Evolutionary conservation across 352 stramenopile species (phyloP), one percentile per base, ranked within the genome.

Genomic region (Pythium coloratum): DNA sequence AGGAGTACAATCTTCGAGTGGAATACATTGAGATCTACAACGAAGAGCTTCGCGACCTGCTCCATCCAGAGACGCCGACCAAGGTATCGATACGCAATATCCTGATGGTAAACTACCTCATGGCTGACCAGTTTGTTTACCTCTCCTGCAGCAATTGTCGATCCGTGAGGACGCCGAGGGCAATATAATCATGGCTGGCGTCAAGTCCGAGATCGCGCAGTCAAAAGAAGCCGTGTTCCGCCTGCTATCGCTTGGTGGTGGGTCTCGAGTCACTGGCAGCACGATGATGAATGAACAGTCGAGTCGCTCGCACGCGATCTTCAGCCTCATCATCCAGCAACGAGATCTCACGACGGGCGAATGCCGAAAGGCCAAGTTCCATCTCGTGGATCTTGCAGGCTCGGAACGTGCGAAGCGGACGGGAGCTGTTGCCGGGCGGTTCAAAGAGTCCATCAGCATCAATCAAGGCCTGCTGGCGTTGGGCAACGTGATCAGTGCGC

Each of bases 11-110:
- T n/a, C 74, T 99, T 14, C 81, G 91, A 16, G 90, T 98, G 40
- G 97, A 97, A 28, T 99, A 98, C 72, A 83, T 99, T 51, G 97
- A 99, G 86, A 97, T 99, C 62, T 99, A 99, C 82, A 99, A 99
- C 63, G 97, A 99, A 87, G 92, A 98, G 60, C 82, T 99, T 10
- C 85, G 92, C 4, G 97, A 99, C 70, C 77, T 99, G 33, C 81
- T 99, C 7, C 90, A 92, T 36, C 80, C 83, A 0, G 85, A 95
- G 56, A 95, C 82, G 0, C 72, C 82, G 0, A 84, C 81, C 38
- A 94, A 92, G 73, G 76, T 83, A 20, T 26, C 3, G 28, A 30
- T 4, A 30, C 28, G 28, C 28, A 30, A 30, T 30, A 30, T 30
- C 28, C 28, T 30, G 28, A 30, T 30, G 28, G 28, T 5, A 30